Evolutionary conservation across 129 eudicot genomes (phyloP).

Genomic region (Tanacetum coccineum): DNA sequence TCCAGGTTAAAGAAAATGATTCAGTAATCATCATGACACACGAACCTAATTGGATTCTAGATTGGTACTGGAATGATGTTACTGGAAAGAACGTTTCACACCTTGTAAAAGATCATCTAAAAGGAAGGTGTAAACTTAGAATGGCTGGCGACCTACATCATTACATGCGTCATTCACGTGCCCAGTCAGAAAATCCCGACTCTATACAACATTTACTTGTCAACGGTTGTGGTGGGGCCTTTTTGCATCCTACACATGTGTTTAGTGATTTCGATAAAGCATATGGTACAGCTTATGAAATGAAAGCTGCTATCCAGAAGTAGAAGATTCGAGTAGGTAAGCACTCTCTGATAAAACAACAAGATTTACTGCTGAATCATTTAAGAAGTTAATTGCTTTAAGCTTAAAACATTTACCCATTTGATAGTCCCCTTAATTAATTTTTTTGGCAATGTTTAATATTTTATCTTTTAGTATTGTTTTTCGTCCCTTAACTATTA

Average conservation of each 20-base stretch:
- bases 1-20: conserved; percentile 79
- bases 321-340: conserved; percentile 94
- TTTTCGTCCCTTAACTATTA: no score
- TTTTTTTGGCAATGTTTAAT: no score
- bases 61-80: conserved; percentile 94
- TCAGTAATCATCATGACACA: conserved; percentile 97
- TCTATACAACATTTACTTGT: conserved; percentile 89
- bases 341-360: background rate
- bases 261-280: conserved; percentile 63
- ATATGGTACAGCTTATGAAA: conserved; percentile 62
- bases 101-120: conserved; percentile 72
- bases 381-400: background rate
- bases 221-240: conserved; percentile 98
- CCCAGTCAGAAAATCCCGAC: conserved; percentile 71
- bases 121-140: conserved; percentile 89
- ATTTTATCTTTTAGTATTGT: no score
- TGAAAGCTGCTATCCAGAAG: conserved; percentile 89
- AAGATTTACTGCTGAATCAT: background rate
- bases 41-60: conserved; percentile 95
- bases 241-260: conserved; percentile 94
- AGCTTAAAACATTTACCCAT: no score
- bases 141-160: conserved; percentile 96
- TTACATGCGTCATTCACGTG: conserved; percentile 92
- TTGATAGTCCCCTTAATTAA: no score
- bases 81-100: conserved; percentile 82